phyloP scores from a whole-genome alignment of 768 basidiomycete genomes.

The Podaxis sp. region DNA sequence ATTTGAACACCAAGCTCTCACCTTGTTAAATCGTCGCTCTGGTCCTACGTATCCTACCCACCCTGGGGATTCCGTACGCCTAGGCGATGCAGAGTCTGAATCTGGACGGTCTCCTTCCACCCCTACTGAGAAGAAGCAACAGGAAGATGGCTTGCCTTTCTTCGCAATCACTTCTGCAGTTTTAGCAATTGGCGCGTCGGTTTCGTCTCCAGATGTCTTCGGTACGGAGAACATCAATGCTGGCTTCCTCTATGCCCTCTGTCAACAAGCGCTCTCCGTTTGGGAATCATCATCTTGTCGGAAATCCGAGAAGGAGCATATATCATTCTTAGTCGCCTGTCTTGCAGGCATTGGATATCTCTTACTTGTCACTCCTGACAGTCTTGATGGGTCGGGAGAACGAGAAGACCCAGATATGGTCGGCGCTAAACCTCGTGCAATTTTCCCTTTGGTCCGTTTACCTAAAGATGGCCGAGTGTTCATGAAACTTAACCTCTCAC shows the following conservation, averaged over 20 bases:
- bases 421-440: constrained; percentile 4
- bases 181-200: constrained; percentile 55
- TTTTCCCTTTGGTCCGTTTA: constrained; percentile 31
- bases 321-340: constrained; percentile 43
- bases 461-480: not conserved
- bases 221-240: constrained; percentile 21
- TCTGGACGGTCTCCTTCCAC: not conserved
- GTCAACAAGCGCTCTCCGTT: constrained; percentile 36
- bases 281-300: constrained; percentile 29
- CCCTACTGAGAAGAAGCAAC: not conserved
- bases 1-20: constrained; percentile 5
- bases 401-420: constrained; percentile 12
- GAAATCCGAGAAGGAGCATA: constrained; percentile 38
- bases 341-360: constrained; percentile 52
- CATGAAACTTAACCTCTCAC: not conserved
- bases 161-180: constrained; percentile 60
- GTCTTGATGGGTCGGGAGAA: not conserved
- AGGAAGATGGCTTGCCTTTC: constrained; percentile 37
- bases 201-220: constrained; percentile 12
- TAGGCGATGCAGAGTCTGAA: constrained; percentile 15
- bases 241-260: constrained; percentile 35
- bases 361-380: constrained; percentile 20
- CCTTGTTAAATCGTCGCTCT: not conserved
- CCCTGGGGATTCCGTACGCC: not conserved
- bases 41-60: constrained; percentile 61